These are phyloP conservation scores for Amanita pallidorosea DNA, from an alignment of 768 basidiomycete species.

Conservation along the genomic window DNA sequence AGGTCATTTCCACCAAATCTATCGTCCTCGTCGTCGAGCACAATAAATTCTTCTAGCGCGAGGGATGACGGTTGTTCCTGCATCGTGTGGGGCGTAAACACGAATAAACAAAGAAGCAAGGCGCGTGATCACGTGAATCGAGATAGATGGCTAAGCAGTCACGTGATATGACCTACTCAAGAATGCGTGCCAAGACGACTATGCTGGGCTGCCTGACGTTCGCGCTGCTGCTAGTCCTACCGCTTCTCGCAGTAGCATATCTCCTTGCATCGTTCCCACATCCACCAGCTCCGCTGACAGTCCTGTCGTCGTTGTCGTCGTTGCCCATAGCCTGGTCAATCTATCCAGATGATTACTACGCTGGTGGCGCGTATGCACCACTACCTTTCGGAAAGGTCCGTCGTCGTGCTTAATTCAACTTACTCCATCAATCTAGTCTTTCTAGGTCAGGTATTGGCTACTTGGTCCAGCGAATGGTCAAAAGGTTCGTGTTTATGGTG, in stretches of 20 bases:
- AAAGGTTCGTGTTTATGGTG: constrained; percentile 33
- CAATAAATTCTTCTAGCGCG: constrained; percentile 5
- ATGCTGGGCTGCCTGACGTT: constrained; percentile 40
- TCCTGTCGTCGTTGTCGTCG: constrained; percentile 51
- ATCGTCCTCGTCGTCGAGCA: constrained; percentile 5
- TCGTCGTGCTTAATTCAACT: constrained; percentile 7
- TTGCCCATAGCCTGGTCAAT: constrained; percentile 52
- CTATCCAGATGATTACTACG: constrained; percentile 63
- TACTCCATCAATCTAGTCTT: neutral
- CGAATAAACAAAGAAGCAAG: neutral
- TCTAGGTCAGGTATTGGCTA: constrained; percentile 67
- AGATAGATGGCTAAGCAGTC: neutral
- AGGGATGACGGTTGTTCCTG: neutral
- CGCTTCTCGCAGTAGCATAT: constrained; percentile 49
- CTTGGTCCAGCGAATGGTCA: constrained; percentile 59
- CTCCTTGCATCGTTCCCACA: constrained; percentile 57
- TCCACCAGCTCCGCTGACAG: constrained; percentile 36
- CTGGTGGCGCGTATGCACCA: constrained; percentile 50
- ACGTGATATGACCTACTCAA: constrained; percentile 1
- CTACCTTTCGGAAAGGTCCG: constrained; percentile 57
- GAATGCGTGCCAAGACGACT: constrained; percentile 19
- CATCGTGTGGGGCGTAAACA: constrained; percentile 1
- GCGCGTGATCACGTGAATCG: constrained; percentile 5
- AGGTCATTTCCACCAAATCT: neutral
- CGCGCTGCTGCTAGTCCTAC: constrained; percentile 48